Evolutionary conservation across 1,284 basidiomycete genomes (phyloP), one percentile per base, ranked within the genome.

Genomic region (Ustilago crameri): DNA sequence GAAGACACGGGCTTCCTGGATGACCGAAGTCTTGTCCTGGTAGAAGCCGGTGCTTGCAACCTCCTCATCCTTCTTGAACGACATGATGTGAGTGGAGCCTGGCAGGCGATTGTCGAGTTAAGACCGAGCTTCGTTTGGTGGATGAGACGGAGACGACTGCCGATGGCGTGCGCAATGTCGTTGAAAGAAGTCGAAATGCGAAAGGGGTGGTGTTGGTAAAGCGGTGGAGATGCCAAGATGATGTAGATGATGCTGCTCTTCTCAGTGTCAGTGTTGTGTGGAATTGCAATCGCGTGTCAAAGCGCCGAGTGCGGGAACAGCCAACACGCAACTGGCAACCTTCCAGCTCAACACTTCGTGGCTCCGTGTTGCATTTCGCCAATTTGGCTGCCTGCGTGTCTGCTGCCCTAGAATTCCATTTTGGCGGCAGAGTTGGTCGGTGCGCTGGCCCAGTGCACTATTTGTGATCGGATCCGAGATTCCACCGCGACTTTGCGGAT

Each of bases 1-100:
- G 89, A 99, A 99, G 69, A 95, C 92, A 74, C 96, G 90, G 64
- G 96, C 95, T 85, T 99, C 96, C 84, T 98, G 96, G 49, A 83
- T 79, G 50, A 83, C 80, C 10, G 78, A 78, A 10, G 77, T 79
- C 78, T 83, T 83, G 70, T 83, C 81, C 73, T 83, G 81, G 54
- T 78, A 81, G 67, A 80, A 82, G 54, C 78, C 66, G 41, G 67
- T 69, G 35, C 64, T 59, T 14, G 78, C 80, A 47, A 58, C 75
- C 68, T 81, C 78, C 47, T 83, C 81, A 51, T 83, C 81, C 74
- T 83, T 83, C 55, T 83, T 83, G 69, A 82, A 80, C 64, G 80
- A 82, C 81, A 83, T 82, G 51, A 42, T 55, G 45, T 22, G 3
- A 40, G 14, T 41, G 59, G 52, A 62, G 52, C 59, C 23, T 18